phyloP scores from a whole-genome alignment of 192 early-diverging fungal genomes.

The Podila clonocystis region DNA sequence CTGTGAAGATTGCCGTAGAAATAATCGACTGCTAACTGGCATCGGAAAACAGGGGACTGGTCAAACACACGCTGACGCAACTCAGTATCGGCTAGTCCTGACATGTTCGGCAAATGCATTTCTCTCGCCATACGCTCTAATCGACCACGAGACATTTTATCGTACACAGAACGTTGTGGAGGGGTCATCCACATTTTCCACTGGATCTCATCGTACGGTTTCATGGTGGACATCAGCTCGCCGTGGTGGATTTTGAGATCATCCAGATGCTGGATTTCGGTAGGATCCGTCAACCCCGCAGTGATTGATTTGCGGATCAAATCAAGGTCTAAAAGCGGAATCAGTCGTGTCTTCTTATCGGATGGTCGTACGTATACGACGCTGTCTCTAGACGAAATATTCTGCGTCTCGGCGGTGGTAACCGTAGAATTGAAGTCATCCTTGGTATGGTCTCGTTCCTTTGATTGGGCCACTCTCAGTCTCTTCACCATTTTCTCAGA shows the following conservation, averaged over 20 bases:
- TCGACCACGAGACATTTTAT: neutral
- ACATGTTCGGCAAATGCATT: slow-evolving; percentile 2
- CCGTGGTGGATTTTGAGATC: slow-evolving; percentile 14
- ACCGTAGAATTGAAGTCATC: neutral
- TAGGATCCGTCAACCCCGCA: neutral
- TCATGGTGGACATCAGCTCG: slow-evolving; percentile 10
- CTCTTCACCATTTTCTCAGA: slow-evolving; percentile 12
- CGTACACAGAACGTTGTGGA: neutral
- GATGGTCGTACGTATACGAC: neutral
- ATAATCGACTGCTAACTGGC: slow-evolving; percentile 18
- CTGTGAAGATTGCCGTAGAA: slow-evolving; percentile 30
- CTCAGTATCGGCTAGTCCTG: neutral
- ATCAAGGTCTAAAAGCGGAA: slow-evolving; percentile 9
- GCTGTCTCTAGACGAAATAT: neutral
- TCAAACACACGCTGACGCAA: slow-evolving; percentile 1
- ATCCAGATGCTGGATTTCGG: slow-evolving; percentile 1
- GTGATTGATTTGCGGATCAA: slow-evolving; percentile 15
- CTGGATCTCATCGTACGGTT: slow-evolving; percentile 30
- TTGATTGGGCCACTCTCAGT: slow-evolving; percentile 1
- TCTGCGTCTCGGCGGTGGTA: neutral
- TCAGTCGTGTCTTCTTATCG: slow-evolving; percentile 1
- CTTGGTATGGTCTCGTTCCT: neutral
- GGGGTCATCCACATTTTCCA: slow-evolving; percentile 26
- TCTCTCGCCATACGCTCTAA: slow-evolving; percentile 9
- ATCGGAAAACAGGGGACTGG: neutral